Conservation (phyloP, 345 rosid genomes). For the Gossypium ekmanianum region DNA sequence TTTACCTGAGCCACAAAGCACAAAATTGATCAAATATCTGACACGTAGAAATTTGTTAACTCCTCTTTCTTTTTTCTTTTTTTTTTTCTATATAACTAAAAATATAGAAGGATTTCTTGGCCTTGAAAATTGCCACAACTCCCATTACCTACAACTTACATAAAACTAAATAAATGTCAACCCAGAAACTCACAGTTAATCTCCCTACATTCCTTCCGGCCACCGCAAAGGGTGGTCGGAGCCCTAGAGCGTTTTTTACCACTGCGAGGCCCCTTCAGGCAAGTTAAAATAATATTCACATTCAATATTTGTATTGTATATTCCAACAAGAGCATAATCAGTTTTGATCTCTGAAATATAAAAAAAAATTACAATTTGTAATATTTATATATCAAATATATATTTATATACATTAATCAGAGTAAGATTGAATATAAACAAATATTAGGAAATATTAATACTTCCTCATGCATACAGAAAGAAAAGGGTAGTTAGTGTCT, state of each 20-base stretch:
- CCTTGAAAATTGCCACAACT: not conserved
- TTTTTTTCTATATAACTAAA: not conserved
- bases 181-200: constrained; percentile 10
- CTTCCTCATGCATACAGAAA: too few species aligned
- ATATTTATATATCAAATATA: too few species aligned
- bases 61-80: not conserved
- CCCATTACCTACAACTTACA: not conserved
- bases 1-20: not conserved
- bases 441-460: too few species aligned
- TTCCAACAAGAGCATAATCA: too few species aligned
- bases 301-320: too few species aligned
- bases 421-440: too few species aligned
- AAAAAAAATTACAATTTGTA: too few species aligned
- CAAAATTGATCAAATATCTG: constrained; percentile 2
- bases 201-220: constrained; percentile 6
- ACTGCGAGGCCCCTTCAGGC: constrained; percentile 24
- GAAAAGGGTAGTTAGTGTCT: too few species aligned
- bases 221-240: not conserved
- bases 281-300: not conserved
- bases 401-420: too few species aligned
- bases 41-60: constrained; percentile 2
- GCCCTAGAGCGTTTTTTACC: constrained; percentile 21
- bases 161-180: constrained; percentile 10
- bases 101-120: not conserved
- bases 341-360: too few species aligned